These are phyloP conservation scores for Fragilariopsis cylindrus DNA, from an alignment of 108 stramenopile species.

Conservation along the genomic window DNA sequence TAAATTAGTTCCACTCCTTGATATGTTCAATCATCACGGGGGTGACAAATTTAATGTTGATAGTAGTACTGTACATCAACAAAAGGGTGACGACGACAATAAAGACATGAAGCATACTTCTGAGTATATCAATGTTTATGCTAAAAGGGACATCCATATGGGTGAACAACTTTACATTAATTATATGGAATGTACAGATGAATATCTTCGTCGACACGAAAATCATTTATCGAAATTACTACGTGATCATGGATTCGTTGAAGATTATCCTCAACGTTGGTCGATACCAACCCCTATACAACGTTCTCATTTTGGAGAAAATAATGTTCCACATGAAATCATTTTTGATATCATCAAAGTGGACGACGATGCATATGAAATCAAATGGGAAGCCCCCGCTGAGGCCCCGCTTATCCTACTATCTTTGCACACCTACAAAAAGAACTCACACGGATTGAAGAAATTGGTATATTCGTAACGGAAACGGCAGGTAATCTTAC, in stretches of 20 bases:
- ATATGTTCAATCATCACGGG: constrained; percentile 34
- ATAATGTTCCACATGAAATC: constrained; percentile 16
- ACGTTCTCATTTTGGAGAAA: constrained; percentile 5
- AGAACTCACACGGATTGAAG: background rate
- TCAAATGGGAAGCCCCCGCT: background rate
- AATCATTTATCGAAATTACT: constrained; percentile 29
- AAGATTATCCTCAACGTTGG: constrained; percentile 67
- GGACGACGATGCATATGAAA: background rate
- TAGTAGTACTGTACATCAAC: background rate
- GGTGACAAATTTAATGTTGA: constrained; percentile 21
- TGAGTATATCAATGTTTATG: background rate
- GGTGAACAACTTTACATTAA: constrained; percentile 37
- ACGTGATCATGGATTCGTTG: constrained; percentile 66
- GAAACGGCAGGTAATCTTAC: background rate
- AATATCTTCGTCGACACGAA: background rate
- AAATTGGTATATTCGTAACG: background rate
- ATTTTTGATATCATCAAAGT: background rate
- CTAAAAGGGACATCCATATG: constrained; percentile 20
- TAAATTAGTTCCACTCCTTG: constrained; percentile 37
- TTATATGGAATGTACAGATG: constrained; percentile 20
- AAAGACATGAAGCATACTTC: background rate
- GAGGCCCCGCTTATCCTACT: background rate
- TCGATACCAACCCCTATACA: constrained; percentile 26
- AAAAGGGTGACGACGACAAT: background rate
- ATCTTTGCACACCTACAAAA: constrained; percentile 1